Percentiles rank a stretch among this genome's conserved stretches.
phyloP scores from a whole-genome alignment of 352 stramenopile genomes.

The Phytophthora cactorum region DNA sequence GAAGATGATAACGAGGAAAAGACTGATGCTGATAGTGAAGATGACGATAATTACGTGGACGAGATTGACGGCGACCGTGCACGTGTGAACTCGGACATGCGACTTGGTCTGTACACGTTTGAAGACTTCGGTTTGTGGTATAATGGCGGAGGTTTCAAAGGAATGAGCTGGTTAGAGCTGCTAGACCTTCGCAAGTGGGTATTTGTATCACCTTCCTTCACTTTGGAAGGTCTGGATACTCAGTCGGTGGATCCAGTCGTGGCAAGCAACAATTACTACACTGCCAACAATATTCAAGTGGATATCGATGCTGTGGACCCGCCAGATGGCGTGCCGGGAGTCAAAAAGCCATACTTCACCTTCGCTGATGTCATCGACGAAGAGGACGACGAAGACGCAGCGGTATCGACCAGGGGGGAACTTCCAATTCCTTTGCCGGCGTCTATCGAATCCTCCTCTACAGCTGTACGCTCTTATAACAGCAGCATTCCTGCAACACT shows the following conservation, averaged over 20 bases:
- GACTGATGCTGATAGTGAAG: conserved; percentile 26
- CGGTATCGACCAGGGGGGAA: conserved; percentile 1
- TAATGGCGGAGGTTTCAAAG: conserved; percentile 78
- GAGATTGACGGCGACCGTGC: conserved; percentile 49
- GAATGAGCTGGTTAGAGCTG: conserved; percentile 87
- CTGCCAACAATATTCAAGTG: conserved; percentile 84
- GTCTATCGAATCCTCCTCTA: conserved; percentile 70
- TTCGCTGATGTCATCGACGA: conserved; percentile 75
- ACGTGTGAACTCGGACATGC: conserved; percentile 58
- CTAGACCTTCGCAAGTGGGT: conserved; percentile 87
- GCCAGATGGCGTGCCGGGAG: conserved; percentile 34
- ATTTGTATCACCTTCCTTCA: conserved; percentile 77
- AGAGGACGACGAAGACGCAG: conserved; percentile 71
- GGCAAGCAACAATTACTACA: conserved; percentile 86
- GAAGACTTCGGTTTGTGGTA: conserved; percentile 89
- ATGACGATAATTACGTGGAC: conserved; percentile 34
- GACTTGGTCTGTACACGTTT: conserved; percentile 72
- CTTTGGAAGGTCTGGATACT: conserved; percentile 67
- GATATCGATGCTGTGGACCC: conserved; percentile 64
- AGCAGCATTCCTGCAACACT: conserved; percentile 67
- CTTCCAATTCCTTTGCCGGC: conserved; percentile 32
- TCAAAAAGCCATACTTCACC: conserved; percentile 56
- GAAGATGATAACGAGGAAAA: conserved; percentile 34
- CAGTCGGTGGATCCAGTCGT: conserved; percentile 76
- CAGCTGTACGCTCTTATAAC: conserved; percentile 48